Evolutionary conservation across 2,329 filamentous ascomycete species (phyloP).

Genomic region (Parastagonospora avenae): DNA sequence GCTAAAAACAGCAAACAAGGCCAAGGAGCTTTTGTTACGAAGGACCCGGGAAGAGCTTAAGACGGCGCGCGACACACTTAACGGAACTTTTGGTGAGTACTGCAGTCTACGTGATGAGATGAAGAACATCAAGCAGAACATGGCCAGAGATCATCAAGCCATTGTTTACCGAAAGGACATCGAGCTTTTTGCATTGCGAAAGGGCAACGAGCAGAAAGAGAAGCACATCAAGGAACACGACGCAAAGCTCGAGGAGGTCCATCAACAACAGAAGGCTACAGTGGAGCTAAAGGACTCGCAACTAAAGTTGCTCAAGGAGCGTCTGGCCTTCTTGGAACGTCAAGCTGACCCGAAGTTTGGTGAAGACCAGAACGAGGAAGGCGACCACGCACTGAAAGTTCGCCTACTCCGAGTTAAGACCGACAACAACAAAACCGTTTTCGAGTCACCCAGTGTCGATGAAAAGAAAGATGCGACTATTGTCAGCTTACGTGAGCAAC

Average conservation of each 20-base stretch:
- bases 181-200: slow-evolving; percentile 43
- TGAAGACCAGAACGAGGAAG: slow-evolving; percentile 18
- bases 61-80: slow-evolving; percentile 35
- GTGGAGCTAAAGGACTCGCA: slow-evolving; percentile 40
- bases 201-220: slow-evolving; percentile 44
- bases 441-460: slow-evolving; percentile 14
- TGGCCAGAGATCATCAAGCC: slow-evolving; percentile 40
- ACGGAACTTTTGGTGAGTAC: slow-evolving; percentile 37
- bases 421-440: not conserved
- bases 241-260: slow-evolving; percentile 29
- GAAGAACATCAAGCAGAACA: slow-evolving; percentile 35
- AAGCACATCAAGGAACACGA: slow-evolving; percentile 38
- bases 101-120: slow-evolving; percentile 36
- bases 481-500: slow-evolving; percentile 32
- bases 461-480: slow-evolving; percentile 37
- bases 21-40: slow-evolving; percentile 32
- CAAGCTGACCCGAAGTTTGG: slow-evolving; percentile 18
- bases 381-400: slow-evolving; percentile 39
- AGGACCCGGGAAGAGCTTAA: slow-evolving; percentile 31
- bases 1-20: slow-evolving; percentile 31
- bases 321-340: slow-evolving; percentile 32
- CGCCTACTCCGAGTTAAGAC: slow-evolving; percentile 35
- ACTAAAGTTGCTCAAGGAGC: slow-evolving; percentile 34
- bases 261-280: slow-evolving; percentile 30
- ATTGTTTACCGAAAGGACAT: slow-evolving; percentile 45